Evolutionary conservation across 306 rosid species (phyloP).

Genomic region (Calophaca sinica): DNA sequence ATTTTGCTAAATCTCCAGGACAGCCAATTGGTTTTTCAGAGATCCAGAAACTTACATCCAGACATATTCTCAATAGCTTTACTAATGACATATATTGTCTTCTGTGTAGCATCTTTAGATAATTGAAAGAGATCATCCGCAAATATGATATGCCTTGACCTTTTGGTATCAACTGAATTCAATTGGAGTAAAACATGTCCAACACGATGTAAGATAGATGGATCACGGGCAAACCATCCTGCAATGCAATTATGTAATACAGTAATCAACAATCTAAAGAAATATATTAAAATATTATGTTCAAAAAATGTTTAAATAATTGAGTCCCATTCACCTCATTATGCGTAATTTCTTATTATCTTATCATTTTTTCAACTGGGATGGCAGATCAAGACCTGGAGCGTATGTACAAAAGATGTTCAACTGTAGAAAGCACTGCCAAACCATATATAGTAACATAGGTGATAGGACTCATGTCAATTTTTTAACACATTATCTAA

Average conservation of each 20-base stretch:
- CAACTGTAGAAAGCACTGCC: slow-evolving; percentile 28
- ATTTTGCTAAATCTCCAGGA: slow-evolving; percentile 19
- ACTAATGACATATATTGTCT: slow-evolving; percentile 57
- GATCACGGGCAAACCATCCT: slow-evolving; percentile 87
- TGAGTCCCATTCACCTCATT: slow-evolving; percentile 30
- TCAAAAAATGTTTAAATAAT: slow-evolving; percentile 7
- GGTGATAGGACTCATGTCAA: slow-evolving; percentile 2
- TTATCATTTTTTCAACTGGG: slow-evolving; percentile 26
- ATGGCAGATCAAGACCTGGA: slow-evolving; percentile 22
- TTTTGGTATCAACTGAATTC: slow-evolving; percentile 63
- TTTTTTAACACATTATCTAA: slow-evolving; percentile 9
- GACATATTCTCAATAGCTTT: slow-evolving; percentile 71
- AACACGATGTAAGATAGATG: slow-evolving; percentile 72
- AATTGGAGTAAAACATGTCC: slow-evolving; percentile 75
- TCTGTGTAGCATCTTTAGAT: slow-evolving; percentile 70
- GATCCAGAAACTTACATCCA: slow-evolving; percentile 71
- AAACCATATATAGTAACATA: slow-evolving; percentile 12
- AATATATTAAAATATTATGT: slow-evolving; percentile 4
- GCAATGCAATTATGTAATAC: slow-evolving; percentile 39
- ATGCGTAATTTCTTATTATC: slow-evolving; percentile 18
- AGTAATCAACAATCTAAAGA: slow-evolving; percentile 26
- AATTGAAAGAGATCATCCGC: slow-evolving; percentile 89
- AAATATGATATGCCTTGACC: slow-evolving; percentile 66
- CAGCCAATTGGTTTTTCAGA: slow-evolving; percentile 21
- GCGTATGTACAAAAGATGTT: slow-evolving; percentile 25